These are phyloP conservation scores for Actinidia arguta DNA, from an alignment of 179 eudicot species.

Conservation along the genomic window DNA sequence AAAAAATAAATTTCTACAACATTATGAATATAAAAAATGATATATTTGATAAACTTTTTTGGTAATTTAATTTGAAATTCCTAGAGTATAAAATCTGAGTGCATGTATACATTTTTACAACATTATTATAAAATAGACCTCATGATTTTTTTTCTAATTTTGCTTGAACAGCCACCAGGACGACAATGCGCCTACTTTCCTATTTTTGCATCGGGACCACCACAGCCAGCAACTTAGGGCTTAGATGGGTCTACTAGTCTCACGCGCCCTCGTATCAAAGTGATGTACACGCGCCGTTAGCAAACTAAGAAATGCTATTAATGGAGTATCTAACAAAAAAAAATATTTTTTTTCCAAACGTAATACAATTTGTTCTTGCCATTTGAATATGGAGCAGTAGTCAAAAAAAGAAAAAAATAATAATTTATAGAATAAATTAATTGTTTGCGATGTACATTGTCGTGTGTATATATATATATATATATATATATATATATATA, in stretches of 20 bases:
- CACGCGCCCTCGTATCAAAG: neutral
- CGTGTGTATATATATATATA: too few relatives aligned
- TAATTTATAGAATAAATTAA: neutral
- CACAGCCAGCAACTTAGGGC: neutral
- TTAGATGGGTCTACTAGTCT: neutral
- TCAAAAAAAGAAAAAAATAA: neutral
- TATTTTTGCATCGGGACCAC: neutral
- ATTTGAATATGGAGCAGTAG: neutral
- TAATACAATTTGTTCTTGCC: neutral
- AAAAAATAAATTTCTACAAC: too few relatives aligned
- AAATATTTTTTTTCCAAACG: too few relatives aligned
- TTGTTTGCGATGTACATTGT: neutral
- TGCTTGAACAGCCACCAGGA: neutral
- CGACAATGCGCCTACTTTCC: slow-evolving; percentile 3
- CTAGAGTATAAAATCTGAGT: too few relatives aligned
- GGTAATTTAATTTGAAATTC: too few relatives aligned
- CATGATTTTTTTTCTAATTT: slow-evolving; percentile 15
- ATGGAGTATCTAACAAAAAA: neutral
- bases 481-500: neutral
- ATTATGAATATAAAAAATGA: too few relatives aligned
- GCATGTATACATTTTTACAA: neutral
- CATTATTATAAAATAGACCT: neutral
- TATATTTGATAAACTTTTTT: too few relatives aligned
- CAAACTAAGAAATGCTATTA: neutral
- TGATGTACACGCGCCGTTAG: neutral